Evolutionary conservation across 2,329 filamentous ascomycete species (phyloP), one percentile per base, ranked within the genome.

Genomic region (Pseudophaeomoniella oleicola): DNA sequence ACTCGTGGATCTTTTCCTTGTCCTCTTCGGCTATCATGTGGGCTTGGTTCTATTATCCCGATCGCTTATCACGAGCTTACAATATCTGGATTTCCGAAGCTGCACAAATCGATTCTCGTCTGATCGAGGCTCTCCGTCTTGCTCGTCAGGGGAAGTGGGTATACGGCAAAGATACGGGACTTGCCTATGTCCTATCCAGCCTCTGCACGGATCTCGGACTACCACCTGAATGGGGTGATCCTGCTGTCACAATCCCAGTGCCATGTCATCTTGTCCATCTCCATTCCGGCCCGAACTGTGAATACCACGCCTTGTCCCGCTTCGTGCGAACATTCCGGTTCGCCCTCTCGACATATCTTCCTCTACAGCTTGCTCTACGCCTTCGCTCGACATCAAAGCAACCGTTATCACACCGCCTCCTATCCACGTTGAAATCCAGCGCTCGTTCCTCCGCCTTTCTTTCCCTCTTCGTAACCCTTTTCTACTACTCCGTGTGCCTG

Each of bases 251-350:
- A 1, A 58, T 78, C 6, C 85, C 84, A 0, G 79, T 88, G 40
- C 83, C 83, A 1, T 93, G 85, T 57, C 77, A 85, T 53, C 65
- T 92, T 44, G 82, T 90, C 3, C 85, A 93, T 58, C 84, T 85
- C 75, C 80, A 80, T 37, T 69, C 67, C 42, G 80, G 82, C 2
- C 66, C 73, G 2, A 83, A 66, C 38, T 86, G 84, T 56, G 84
- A 92, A 53, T 67, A 67, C 43, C 81, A 92, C 53, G 81, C 79
- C 3, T 41, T 78, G 15, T 69, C 67, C 40, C 72, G 84, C 22
- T 82, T 88, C 55, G 57, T 56, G 37, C 69, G 71, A 37, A 77
- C 79, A 2, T 88, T 82, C 67, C 66, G 65, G 40, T 85, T 82
- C 67, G 75, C 82, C 29, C 75, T 84, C 59, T 69, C 69, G 27